Evolutionary conservation across 768 basidiomycete genomes (phyloP).

Genomic region (Tulasnella sp.): DNA sequence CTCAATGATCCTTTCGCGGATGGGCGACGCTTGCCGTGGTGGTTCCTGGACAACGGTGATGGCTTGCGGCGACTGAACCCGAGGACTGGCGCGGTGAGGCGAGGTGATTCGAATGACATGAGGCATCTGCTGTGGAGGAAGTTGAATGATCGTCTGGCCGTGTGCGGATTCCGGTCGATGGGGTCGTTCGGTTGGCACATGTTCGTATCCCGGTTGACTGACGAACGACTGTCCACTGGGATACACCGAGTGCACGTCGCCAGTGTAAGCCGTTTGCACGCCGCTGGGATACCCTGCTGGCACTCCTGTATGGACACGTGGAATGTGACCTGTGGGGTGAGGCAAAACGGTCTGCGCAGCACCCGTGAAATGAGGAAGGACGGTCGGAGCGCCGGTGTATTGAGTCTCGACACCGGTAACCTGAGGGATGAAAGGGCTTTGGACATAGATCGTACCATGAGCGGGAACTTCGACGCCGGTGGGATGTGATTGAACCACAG

Average conservation of each 20-base stretch:
- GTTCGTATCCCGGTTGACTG: background rate
- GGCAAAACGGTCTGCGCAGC: background rate
- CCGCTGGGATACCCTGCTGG: background rate
- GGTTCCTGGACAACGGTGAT: background rate
- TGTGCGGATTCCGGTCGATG: background rate
- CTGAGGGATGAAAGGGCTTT: background rate
- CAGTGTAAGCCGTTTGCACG: background rate
- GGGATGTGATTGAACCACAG: background rate
- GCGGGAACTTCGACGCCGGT: background rate
- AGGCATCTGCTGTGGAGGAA: background rate
- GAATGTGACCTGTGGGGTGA: background rate
- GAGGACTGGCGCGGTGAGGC: background rate
- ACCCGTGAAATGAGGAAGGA: background rate
- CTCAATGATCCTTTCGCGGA: background rate
- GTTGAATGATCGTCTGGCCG: background rate
- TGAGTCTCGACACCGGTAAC: background rate
- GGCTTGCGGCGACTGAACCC: background rate
- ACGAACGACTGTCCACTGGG: background rate
- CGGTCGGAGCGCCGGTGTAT: background rate
- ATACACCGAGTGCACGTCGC: background rate
- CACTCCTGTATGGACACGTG: background rate
- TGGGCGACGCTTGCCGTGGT: background rate
- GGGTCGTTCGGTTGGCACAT: background rate
- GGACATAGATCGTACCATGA: background rate
- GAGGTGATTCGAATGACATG: slow-evolving; percentile 7